Conservation (phyloP, 208 protist species). For the Leishmania major region DNA sequence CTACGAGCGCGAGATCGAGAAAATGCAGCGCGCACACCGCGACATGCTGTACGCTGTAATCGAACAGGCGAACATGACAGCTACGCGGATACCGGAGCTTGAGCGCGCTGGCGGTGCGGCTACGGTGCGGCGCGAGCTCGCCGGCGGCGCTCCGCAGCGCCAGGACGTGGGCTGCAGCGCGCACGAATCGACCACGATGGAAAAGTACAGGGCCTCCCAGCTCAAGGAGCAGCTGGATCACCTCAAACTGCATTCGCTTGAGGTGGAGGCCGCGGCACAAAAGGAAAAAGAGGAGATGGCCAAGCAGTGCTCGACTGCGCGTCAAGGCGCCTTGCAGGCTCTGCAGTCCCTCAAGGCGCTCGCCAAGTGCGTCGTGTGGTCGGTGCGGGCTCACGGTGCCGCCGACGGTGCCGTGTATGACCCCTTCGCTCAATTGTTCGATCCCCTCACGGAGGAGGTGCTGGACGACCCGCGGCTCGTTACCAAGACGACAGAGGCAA, state of each 20-base stretch:
- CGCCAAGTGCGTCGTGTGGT: constrained; percentile 20
- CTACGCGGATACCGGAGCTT: constrained; percentile 25
- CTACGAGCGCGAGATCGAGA: constrained; percentile 57
- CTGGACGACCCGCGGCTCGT: constrained; percentile 55
- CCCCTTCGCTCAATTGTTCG: constrained; percentile 29
- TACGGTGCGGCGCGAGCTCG: constrained; percentile 1
- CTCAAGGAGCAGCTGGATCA: constrained; percentile 54
- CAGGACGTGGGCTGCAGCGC: constrained; percentile 38
- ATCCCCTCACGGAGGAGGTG: constrained; percentile 25
- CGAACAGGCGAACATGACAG: constrained; percentile 37
- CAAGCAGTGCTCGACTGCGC: constrained; percentile 18
- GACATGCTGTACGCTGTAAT: constrained; percentile 56
- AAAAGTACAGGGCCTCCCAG: constrained; percentile 55
- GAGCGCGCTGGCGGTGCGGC: constrained; percentile 21
- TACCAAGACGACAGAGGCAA: constrained; percentile 54
- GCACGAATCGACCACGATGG: constrained; percentile 32
- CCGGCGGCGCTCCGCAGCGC: constrained; percentile 13
- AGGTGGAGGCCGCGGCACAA: constrained; percentile 18
- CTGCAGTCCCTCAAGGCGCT: constrained; percentile 39
- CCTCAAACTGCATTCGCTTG: constrained; percentile 34
- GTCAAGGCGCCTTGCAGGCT: constrained; percentile 34
- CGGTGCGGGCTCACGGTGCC: constrained; percentile 14
- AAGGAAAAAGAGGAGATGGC: constrained; percentile 18
- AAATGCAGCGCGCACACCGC: constrained; percentile 55
- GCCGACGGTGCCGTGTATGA: constrained; percentile 19